A percentile compares a stretch with the other conserved stretches of the same genome.
Evolutionary conservation across 768 basidiomycete genomes (phyloP).

Genomic region (Grammothele lineata): DNA sequence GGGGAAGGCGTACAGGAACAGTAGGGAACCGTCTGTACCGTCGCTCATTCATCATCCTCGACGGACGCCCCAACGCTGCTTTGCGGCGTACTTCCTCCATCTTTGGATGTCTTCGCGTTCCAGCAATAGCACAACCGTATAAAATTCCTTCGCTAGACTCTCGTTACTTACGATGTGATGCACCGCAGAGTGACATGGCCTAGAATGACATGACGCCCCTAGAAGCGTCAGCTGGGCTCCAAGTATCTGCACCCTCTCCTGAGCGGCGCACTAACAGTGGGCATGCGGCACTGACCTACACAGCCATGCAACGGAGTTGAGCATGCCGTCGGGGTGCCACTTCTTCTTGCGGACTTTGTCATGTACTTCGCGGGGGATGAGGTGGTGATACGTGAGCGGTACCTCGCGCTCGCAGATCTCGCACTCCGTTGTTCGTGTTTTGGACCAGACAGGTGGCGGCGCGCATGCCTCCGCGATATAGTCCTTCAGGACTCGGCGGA

Average conservation of each 20-base stretch:
- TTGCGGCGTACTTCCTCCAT: conserved; percentile 53
- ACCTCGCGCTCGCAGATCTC: conserved; percentile 57
- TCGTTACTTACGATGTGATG: conserved; percentile 49
- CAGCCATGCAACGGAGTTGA: conserved; percentile 59
- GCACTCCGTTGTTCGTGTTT: conserved; percentile 49
- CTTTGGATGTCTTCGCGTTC: conserved; percentile 51
- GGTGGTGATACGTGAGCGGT: conserved; percentile 57
- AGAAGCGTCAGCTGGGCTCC: no score
- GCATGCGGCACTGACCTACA: conserved; percentile 33
- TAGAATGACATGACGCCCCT: conserved; percentile 20
- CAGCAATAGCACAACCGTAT: conserved; percentile 47
- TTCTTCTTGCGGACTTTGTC: conserved; percentile 52
- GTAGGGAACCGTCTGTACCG: neutral
- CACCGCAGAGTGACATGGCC: conserved; percentile 49
- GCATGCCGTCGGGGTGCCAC: conserved; percentile 49
- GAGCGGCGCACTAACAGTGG: neutral
- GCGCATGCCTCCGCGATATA: conserved; percentile 45
- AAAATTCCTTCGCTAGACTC: conserved; percentile 44
- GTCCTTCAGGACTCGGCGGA: conserved; percentile 36
- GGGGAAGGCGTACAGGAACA: neutral
- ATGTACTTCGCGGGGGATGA: conserved; percentile 52
- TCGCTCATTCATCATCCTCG: conserved; percentile 18
- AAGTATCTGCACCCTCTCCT: no score
- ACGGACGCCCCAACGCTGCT: conserved; percentile 26
- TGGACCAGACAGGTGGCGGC: conserved; percentile 48